A percentile compares a stretch with the other conserved stretches of the same genome.
Conservation (phyloP, 108 stramenopile genomes). For the Skeletonema marinoi region DNA sequence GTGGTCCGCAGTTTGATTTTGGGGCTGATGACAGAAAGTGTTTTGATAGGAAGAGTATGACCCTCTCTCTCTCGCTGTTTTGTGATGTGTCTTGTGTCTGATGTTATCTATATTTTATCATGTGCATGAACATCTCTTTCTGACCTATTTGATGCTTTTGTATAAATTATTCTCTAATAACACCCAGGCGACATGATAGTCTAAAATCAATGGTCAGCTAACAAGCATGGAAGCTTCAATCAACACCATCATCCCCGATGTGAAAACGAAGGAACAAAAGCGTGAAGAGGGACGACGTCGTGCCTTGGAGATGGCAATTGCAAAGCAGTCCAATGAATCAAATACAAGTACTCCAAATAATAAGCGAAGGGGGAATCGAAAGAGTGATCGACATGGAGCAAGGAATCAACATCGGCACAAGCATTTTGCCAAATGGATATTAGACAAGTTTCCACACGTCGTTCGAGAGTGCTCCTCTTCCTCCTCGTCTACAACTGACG, state of each 20-base stretch:
- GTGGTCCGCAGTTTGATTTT: conserved; percentile 18
- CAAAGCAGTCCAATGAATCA: conserved; percentile 5
- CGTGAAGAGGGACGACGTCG: conserved; percentile 32
- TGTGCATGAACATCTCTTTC: background rate
- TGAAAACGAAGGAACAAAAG: conserved; percentile 24
- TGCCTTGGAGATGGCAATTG: conserved; percentile 27
- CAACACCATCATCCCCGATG: background rate
- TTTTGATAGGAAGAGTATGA: conserved; percentile 66
- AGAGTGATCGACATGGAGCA: conserved; percentile 71
- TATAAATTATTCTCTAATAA: background rate
- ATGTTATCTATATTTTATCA: background rate
- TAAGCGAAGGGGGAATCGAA: conserved; percentile 18
- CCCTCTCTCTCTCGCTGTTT: conserved; percentile 7
- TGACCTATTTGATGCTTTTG: background rate
- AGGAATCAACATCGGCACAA: conserved; percentile 85
- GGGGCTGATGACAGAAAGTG: conserved; percentile 43
- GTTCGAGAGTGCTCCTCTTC: conserved; percentile 20
- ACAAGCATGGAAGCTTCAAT: background rate
- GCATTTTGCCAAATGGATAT: conserved; percentile 75
- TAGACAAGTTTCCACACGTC: conserved; percentile 59
- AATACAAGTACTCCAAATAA: background rate
- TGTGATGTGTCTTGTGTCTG: background rate
- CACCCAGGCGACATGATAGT: background rate
- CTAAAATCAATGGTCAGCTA: background rate
- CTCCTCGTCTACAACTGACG: background rate